phyloP scores from a whole-genome alignment of 108 stramenopile genomes.

The Mayamaea pseudoterrestris region DNA sequence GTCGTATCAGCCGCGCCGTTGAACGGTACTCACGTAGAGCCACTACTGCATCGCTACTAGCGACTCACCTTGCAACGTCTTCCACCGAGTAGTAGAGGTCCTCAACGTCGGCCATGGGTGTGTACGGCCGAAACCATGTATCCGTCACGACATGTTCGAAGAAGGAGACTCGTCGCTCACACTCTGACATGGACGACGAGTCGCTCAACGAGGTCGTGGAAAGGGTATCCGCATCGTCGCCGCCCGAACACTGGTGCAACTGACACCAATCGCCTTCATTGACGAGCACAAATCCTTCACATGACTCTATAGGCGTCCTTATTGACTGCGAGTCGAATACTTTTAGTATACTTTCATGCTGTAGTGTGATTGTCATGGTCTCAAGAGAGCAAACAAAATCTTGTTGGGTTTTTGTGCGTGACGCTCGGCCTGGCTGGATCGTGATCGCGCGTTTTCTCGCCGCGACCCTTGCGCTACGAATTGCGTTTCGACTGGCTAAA shows the following conservation, averaged over 20 bases:
- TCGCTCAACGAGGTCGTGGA: slow-evolving; percentile 30
- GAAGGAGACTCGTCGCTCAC: slow-evolving; percentile 58
- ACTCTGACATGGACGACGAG: slow-evolving; percentile 18
- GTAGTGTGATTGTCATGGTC: slow-evolving; percentile 67
- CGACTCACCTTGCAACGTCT: too few species aligned
- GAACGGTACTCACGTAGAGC: slow-evolving; percentile 7
- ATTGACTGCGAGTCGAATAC: too few species aligned
- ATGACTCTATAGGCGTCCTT: too few species aligned
- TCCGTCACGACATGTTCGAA: slow-evolving; percentile 55
- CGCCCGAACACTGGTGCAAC: too few species aligned
- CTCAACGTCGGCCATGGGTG: slow-evolving; percentile 11
- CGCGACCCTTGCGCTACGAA: too few species aligned
- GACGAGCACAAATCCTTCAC: not conserved
- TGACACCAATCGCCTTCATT: not conserved
- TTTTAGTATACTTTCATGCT: slow-evolving; percentile 46
- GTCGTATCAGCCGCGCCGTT: too few species aligned
- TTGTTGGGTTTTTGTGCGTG: too few species aligned
- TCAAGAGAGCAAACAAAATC: too few species aligned
- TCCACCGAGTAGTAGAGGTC: slow-evolving; percentile 11
- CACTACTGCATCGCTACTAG: too few species aligned
- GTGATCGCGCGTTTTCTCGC: too few species aligned
- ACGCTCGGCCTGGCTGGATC: too few species aligned
- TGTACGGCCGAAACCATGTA: slow-evolving; percentile 47
- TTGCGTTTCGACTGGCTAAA: too few species aligned
- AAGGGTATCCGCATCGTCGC: slow-evolving; percentile 31